phyloP scores from a whole-genome alignment of 1,284 basidiomycete genomes.

The Sphaerobolus stellatus region DNA sequence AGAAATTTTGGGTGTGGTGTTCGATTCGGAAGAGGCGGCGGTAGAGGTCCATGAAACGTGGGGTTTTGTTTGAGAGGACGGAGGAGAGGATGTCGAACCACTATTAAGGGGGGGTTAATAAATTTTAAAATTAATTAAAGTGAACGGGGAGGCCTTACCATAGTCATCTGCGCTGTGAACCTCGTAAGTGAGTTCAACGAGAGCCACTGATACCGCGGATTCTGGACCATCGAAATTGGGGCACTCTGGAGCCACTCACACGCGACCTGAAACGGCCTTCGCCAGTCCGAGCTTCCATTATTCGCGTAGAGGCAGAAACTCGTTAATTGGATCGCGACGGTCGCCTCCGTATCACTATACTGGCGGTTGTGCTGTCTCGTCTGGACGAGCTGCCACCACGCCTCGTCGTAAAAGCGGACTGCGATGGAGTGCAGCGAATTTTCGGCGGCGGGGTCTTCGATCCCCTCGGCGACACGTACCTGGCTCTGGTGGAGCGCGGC shows the following conservation, averaged over 20 bases:
- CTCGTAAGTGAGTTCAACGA: constrained; percentile 52
- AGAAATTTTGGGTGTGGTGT: constrained; percentile 5
- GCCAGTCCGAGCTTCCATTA: constrained; percentile 65
- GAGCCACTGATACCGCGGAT: constrained; percentile 56
- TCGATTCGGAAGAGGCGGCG: constrained; percentile 49
- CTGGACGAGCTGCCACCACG: constrained; percentile 51
- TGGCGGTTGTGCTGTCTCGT: constrained; percentile 49
- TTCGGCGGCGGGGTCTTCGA: constrained; percentile 49
- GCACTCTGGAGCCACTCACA: constrained; percentile 64
- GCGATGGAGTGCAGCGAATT: constrained; percentile 58
- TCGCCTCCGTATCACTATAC: constrained; percentile 64
- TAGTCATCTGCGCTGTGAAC: constrained; percentile 63
- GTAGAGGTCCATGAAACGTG: constrained; percentile 66
- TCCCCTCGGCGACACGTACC: constrained; percentile 57
- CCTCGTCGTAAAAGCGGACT: constrained; percentile 66
- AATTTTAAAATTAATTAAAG: constrained; percentile 7
- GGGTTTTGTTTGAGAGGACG: constrained; percentile 39
- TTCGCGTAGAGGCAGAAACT: constrained; percentile 63
- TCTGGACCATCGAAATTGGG: constrained; percentile 35
- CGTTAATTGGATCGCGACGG: constrained; percentile 72
- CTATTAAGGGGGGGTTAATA: constrained; percentile 37
- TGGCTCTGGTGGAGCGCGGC: constrained; percentile 66
- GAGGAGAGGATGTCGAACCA: constrained; percentile 73
- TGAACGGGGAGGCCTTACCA: constrained; percentile 48
- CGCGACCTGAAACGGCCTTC: constrained; percentile 59